Conservation (phyloP, 768 basidiomycete genomes). For the Phylloporus sp. region DNA sequence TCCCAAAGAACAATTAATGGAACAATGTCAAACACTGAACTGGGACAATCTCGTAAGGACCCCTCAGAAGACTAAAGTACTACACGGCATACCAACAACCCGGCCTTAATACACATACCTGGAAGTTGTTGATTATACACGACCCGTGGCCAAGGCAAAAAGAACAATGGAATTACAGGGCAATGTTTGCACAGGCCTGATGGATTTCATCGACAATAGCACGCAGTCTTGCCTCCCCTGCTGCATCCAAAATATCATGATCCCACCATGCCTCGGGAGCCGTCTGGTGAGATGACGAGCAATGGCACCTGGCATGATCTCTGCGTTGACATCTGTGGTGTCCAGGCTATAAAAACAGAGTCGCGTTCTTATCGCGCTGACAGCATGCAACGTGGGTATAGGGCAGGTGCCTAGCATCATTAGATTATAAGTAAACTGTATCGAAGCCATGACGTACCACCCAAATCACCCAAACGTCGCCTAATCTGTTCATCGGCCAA, state of each 20-base stretch:
- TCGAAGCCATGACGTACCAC: neutral
- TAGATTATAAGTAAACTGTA: neutral
- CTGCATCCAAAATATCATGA: neutral
- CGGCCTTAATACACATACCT: neutral
- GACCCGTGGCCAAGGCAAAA: neutral
- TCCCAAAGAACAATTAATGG: too few relatives aligned
- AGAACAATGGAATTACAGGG: neutral
- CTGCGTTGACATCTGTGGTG: neutral
- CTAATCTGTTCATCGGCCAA: neutral
- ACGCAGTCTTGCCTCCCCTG: neutral
- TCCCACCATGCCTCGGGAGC: neutral
- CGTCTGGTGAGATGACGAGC: neutral
- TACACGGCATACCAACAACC: too few relatives aligned
- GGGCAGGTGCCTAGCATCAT: neutral
- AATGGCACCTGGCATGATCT: neutral
- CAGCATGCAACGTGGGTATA: neutral
- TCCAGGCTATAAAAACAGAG: conserved; percentile 1
- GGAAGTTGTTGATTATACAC: neutral
- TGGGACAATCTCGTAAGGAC: too few relatives aligned
- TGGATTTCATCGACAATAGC: neutral
- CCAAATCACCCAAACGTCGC: neutral
- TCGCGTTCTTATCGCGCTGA: neutral
- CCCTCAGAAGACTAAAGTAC: too few relatives aligned
- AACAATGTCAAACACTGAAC: too few relatives aligned
- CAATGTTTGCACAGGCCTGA: neutral